Base-by-base conservation (phyloP, 371 early-diverging fungal genomes). In the Lichtheimia hyalospora region DNA sequence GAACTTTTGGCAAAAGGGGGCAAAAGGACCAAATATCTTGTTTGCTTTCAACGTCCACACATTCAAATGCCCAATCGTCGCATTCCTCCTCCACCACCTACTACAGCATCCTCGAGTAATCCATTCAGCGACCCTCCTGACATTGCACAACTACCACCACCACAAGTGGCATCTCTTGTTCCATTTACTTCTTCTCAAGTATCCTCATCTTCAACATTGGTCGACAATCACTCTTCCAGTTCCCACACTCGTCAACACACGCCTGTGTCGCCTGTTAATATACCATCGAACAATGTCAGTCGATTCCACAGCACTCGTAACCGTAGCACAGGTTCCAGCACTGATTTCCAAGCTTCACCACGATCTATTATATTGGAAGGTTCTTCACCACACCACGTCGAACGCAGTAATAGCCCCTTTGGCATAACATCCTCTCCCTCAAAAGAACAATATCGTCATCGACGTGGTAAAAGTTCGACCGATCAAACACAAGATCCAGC, bases 271-370 rank as follows among this genome's bases (percentile, higher is more conserved):
- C 58, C 58, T 28, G 44, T 57, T n/a, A 57, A 57, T 57, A 57
- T 57, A 28, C 58, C 58, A 24, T 7, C 58, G 21, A 41, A 20
- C 14, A 21, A 13, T 16, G 25, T 34, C 34, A 10, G 14, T 18
- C 49, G 58, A 49, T 21, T 57, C 2, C 58, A 57, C 39, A 57
- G 34, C 42, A 28, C 18, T 16, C 58, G 40, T 18, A 57, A 57
- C 23, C 49, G 23, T 3, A 57, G 58, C 28, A 8, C 16, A 49
- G 58, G 58, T 34, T 57, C 58, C 28, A 49, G 39, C 16, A 49
- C 49, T n/a, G 58, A 57, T 7, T 57, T 57, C 14, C 58, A 57
- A 15, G 46, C 58, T 25, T 57, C 58, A 13, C 50, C 58, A 28
- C 48, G 58, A 42, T 57, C 58, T 8, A 14, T 57, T 49, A 34